Percentiles rank a stretch among this genome's conserved stretches.
These are phyloP conservation scores for Crucihimalaya himalaica DNA, from an alignment of 345 rosid genomes.

Conservation along the genomic window DNA sequence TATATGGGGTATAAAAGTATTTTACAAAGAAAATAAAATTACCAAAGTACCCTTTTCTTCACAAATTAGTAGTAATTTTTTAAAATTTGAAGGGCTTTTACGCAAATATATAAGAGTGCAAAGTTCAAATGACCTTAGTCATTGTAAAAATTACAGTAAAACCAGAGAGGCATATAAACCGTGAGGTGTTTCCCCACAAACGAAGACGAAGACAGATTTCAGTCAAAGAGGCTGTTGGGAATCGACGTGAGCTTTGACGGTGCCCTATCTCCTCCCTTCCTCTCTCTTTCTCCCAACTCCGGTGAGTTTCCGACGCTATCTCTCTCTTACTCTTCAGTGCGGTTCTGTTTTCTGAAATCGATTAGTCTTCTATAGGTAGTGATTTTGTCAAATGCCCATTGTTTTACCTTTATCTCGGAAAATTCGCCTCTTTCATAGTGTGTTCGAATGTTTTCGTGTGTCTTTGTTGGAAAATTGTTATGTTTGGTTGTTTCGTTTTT, in stretches of 20 bases:
- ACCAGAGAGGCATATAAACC: constrained; percentile 27
- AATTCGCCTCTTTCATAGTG: neutral
- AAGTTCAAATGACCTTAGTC: constrained; percentile 6
- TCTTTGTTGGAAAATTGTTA: neutral
- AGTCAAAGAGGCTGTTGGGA: constrained; percentile 32
- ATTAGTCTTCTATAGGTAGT: neutral
- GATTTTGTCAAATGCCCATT: neutral
- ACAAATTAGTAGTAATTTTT: constrained; percentile 16
- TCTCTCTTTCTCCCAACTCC: constrained; percentile 1
- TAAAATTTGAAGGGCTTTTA: neutral
- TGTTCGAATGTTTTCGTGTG: neutral
- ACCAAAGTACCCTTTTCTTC: neutral
- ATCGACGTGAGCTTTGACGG: constrained; percentile 32
- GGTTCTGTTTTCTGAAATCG: neutral
- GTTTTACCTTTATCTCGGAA: neutral
- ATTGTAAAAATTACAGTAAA: constrained; percentile 28
- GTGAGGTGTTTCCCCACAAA: constrained; percentile 25
- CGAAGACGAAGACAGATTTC: constrained; percentile 32
- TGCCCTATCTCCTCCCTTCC: neutral
- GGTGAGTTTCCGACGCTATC: constrained; percentile 29
- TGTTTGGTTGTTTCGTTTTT: neutral
- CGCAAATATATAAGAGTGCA: neutral
- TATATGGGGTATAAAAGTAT: neutral
- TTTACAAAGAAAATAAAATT: neutral
- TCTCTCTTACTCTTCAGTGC: neutral